A percentile compares a stretch with the other conserved stretches of the same genome.
These are phyloP conservation scores for Rhazya stricta DNA, from an alignment of 257 asterid species.

Conservation along the genomic window DNA sequence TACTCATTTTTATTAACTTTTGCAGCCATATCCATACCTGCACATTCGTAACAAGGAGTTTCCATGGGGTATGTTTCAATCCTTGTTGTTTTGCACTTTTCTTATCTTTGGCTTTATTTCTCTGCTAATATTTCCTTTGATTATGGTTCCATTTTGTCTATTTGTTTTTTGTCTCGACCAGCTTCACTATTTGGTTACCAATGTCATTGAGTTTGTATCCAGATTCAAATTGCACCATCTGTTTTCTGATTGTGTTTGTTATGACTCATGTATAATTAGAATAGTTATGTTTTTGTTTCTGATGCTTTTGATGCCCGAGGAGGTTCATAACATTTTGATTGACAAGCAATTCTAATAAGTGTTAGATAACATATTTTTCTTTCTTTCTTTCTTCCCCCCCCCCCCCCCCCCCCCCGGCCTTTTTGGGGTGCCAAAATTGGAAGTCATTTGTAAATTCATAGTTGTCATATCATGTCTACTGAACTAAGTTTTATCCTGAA, in stretches of 20 bases:
- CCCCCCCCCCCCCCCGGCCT: too few species aligned
- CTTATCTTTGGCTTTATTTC: neutral
- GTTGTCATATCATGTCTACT: neutral
- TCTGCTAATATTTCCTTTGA: neutral
- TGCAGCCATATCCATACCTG: conserved; percentile 67
- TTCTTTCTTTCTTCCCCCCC: too few species aligned
- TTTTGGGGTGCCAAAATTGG: neutral
- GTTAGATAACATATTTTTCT: too few species aligned
- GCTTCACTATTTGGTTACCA: neutral
- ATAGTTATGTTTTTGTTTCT: neutral
- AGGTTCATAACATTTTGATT: neutral
- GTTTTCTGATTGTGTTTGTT: neutral
- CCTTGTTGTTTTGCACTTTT: neutral
- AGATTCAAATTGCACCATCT: neutral
- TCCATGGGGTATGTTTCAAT: conserved; percentile 62
- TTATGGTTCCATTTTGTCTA: neutral
- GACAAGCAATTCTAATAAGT: neutral
- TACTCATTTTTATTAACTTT: neutral
- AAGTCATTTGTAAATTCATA: neutral
- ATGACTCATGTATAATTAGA: neutral
- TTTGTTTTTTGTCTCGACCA: neutral
- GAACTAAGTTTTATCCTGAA: neutral
- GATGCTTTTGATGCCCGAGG: conserved; percentile 1
- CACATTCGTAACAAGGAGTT: conserved; percentile 84
- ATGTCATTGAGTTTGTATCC: neutral